Conservation (phyloP, 495 filamentous ascomycete genomes). For the Trichocladium uniseriatum region DNA sequence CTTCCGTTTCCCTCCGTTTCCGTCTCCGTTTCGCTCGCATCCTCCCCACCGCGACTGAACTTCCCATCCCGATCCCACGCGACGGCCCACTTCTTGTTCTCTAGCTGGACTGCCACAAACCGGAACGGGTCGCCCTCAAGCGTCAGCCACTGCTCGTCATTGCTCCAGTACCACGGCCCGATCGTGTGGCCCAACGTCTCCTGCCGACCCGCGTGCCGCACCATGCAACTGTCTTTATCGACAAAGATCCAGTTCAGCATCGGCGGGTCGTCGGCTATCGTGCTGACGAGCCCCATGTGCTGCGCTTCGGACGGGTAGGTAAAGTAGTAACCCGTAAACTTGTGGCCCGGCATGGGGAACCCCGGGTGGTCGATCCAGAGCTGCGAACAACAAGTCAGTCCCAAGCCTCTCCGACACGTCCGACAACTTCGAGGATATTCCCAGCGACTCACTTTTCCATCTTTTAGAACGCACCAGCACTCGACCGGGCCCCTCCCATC, state of each 20-base stretch:
- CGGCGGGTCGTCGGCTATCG: constrained; percentile 49
- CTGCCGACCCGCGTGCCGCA: constrained; percentile 45
- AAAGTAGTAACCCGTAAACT: constrained; percentile 53
- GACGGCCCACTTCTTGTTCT: constrained; percentile 38
- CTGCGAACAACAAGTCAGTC: constrained; percentile 20
- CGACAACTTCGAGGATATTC: too few relatives aligned
- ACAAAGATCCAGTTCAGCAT: constrained; percentile 58
- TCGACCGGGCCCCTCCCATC: constrained; percentile 30
- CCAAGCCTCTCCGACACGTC: too few relatives aligned
- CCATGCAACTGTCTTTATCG: constrained; percentile 45
- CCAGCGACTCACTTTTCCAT: constrained; percentile 32
- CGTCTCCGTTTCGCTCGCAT: constrained; percentile 23
- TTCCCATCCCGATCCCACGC: constrained; percentile 33
- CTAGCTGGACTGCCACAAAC: constrained; percentile 37
- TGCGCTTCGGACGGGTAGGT: constrained; percentile 47
- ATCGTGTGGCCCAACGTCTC: constrained; percentile 40
- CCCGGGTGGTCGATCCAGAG: constrained; percentile 40
- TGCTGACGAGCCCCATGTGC: constrained; percentile 49
- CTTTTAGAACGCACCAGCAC: constrained; percentile 34
- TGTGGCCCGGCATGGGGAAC: constrained; percentile 38
- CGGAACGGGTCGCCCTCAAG: constrained; percentile 35
- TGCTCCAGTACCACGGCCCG: constrained; percentile 50
- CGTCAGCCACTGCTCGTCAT: constrained; percentile 44
- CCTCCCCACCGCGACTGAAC: constrained; percentile 14
- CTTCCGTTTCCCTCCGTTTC: constrained; percentile 13